These are phyloP conservation scores for Candida sp. DNA, from an alignment of 1,139 yeast species.

Conservation along the genomic window DNA sequence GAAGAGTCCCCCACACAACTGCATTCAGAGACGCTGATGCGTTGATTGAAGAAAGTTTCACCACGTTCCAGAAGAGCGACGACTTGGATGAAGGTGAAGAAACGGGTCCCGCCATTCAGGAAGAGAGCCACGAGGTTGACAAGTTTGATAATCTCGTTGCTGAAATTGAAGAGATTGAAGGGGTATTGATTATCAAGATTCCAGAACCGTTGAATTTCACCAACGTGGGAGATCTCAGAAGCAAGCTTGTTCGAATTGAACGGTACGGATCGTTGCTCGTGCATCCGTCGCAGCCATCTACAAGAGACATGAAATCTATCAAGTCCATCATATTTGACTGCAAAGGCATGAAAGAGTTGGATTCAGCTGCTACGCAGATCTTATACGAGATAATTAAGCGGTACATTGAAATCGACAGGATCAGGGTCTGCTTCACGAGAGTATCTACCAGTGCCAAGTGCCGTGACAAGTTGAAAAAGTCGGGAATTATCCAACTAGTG, in stretches of 20 bases:
- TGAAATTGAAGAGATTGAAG: conserved; percentile 65
- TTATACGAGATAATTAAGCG: conserved; percentile 29
- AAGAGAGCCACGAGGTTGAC: conserved; percentile 8
- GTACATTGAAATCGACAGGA: conserved; percentile 22
- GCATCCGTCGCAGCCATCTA: conserved; percentile 62
- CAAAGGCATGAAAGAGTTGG: conserved; percentile 36
- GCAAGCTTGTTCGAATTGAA: conserved; percentile 77
- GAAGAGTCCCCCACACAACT: conserved; percentile 33
- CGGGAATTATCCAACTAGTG: conserved; percentile 28
- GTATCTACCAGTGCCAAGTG: conserved; percentile 24
- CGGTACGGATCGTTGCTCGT: conserved; percentile 80
- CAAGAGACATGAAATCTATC: conserved; percentile 24
- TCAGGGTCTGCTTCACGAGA: conserved; percentile 29
- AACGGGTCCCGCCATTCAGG: background rate
- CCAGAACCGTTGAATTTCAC: conserved; percentile 96
- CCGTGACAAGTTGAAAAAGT: conserved; percentile 22
- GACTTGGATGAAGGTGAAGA: conserved; percentile 7
- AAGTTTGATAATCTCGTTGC: conserved; percentile 23
- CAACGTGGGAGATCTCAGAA: conserved; percentile 81
- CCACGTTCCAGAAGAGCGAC: conserved; percentile 12
- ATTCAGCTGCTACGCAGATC: conserved; percentile 36
- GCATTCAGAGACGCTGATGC: conserved; percentile 40
- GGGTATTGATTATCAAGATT: conserved; percentile 82
- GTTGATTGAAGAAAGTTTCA: conserved; percentile 36
- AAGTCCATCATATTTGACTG: conserved; percentile 34